A percentile compares a stretch with the other conserved stretches of the same genome.
Evolutionary conservation across 2,329 filamentous ascomycete species (phyloP).

Genomic region (Trichoderma guizhouense): DNA sequence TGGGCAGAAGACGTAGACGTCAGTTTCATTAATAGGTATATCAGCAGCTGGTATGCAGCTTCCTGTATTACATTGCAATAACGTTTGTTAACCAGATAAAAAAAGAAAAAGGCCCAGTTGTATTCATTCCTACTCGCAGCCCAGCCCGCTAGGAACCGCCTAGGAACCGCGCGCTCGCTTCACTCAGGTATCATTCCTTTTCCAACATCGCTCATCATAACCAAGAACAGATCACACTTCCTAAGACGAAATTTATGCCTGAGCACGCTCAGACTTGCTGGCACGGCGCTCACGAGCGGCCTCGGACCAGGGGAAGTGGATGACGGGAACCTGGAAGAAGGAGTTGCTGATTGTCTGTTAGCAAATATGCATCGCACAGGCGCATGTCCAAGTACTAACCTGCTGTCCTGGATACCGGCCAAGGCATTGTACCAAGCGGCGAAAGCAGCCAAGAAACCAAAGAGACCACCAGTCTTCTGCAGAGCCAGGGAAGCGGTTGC

Average conservation of each 20-base stretch:
- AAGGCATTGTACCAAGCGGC: constrained; percentile 85
- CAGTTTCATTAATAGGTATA: constrained; percentile 17
- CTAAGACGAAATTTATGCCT: constrained; percentile 17
- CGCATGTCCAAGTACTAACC: constrained; percentile 41
- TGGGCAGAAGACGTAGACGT: constrained; percentile 4
- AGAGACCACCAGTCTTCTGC: constrained; percentile 70
- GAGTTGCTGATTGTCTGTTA: constrained; percentile 59
- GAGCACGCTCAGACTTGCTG: constrained; percentile 39
- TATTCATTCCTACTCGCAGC: background rate
- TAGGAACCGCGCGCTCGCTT: constrained; percentile 4
- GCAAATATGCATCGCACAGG: constrained; percentile 15
- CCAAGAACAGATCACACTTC: background rate
- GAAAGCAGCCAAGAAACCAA: constrained; percentile 78
- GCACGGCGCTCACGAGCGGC: constrained; percentile 61
- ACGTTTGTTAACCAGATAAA: constrained; percentile 9
- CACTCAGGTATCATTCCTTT: constrained; percentile 14
- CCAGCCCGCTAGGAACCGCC: constrained; percentile 10
- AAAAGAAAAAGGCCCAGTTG: background rate
- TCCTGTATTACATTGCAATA: constrained; percentile 11
- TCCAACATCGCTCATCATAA: constrained; percentile 15
- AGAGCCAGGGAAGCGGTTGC: constrained; percentile 44
- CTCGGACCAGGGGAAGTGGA: constrained; percentile 92
- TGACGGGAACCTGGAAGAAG: constrained; percentile 89
- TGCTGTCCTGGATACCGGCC: constrained; percentile 73
- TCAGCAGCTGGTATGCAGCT: background rate